Percentiles rank a stretch among this genome's conserved stretches.
Conservation (phyloP, 345 rosid species). For the Eucalyptus pumila region DNA sequence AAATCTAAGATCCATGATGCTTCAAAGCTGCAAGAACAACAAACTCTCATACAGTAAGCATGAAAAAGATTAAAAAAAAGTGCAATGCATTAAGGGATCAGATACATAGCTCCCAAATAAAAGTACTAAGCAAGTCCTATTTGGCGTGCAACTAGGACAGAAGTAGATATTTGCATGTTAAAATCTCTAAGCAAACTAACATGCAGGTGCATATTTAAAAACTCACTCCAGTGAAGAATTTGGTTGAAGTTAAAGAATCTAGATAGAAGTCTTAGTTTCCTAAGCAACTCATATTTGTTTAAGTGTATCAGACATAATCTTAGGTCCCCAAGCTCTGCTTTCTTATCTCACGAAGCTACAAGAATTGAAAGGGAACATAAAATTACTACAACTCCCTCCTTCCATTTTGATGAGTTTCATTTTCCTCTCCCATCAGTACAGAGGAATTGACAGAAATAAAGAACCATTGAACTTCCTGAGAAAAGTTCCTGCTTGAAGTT, state of each 20-base stretch:
- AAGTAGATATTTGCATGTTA: neutral
- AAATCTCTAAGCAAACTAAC: neutral
- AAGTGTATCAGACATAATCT: neutral
- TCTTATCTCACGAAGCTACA: neutral
- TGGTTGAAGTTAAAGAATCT: neutral
- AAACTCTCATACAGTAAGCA: neutral
- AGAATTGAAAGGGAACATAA: neutral
- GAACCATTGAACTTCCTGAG: neutral
- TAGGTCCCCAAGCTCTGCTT: neutral
- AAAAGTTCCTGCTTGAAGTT: neutral
- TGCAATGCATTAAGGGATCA: neutral
- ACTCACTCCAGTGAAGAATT: neutral
- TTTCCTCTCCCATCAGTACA: neutral
- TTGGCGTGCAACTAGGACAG: neutral
- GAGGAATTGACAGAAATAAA: neutral
- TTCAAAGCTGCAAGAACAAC: slow-evolving; percentile 47
- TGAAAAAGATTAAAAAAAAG: neutral
- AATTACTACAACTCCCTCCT: neutral
- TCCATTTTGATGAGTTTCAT: neutral
- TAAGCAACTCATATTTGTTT: neutral
- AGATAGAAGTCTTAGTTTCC: neutral
- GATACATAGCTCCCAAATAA: neutral
- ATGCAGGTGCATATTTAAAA: neutral
- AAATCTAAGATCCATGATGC: slow-evolving; percentile 64
- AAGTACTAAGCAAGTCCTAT: neutral